These are phyloP conservation scores for Opeltia flavorubescens DNA, from an alignment of 495 filamentous ascomycete genomes.

Conservation along the genomic window DNA sequence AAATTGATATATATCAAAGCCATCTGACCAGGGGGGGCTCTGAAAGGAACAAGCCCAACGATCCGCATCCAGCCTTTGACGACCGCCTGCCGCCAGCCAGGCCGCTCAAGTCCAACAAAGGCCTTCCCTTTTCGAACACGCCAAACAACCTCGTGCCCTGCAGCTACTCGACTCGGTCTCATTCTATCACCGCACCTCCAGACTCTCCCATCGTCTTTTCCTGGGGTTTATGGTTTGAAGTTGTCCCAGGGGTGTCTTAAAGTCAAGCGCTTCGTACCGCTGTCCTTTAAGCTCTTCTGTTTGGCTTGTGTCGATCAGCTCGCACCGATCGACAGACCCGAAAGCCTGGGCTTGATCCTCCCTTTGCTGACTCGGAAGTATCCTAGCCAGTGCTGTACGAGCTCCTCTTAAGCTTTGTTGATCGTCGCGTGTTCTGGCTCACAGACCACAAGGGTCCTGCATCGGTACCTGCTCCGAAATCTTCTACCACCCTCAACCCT, in stretches of 20 bases:
- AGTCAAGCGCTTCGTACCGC: too few species aligned
- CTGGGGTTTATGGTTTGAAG: too few species aligned
- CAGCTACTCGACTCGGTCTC: conserved; percentile 3
- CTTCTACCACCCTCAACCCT: neutral
- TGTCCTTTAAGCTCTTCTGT: conserved; percentile 2
- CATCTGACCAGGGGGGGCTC: neutral
- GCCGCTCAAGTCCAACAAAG: conserved; percentile 14
- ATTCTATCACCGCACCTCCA: neutral
- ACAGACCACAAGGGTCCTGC: neutral
- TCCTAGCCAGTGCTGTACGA: neutral
- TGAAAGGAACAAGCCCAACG: neutral
- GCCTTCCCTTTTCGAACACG: conserved; percentile 4
- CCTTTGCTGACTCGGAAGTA: conserved; percentile 4
- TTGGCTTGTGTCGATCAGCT: conserved; percentile 5
- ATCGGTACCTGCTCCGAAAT: conserved; percentile 1
- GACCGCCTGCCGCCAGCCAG: conserved; percentile 15
- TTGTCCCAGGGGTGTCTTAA: too few species aligned
- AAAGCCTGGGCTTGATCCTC: conserved; percentile 10
- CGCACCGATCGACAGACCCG: conserved; percentile 13
- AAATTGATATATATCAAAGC: neutral
- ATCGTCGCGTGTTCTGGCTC: conserved; percentile 2
- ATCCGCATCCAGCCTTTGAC: conserved; percentile 15
- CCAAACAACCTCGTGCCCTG: conserved; percentile 2
- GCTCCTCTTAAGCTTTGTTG: conserved; percentile 3
- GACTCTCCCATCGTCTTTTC: too few species aligned